Percentiles rank a stretch among this genome's conserved stretches.
Conservation (phyloP, 805 yeast species). For the Wickerhamomyces xylosicus region DNA sequence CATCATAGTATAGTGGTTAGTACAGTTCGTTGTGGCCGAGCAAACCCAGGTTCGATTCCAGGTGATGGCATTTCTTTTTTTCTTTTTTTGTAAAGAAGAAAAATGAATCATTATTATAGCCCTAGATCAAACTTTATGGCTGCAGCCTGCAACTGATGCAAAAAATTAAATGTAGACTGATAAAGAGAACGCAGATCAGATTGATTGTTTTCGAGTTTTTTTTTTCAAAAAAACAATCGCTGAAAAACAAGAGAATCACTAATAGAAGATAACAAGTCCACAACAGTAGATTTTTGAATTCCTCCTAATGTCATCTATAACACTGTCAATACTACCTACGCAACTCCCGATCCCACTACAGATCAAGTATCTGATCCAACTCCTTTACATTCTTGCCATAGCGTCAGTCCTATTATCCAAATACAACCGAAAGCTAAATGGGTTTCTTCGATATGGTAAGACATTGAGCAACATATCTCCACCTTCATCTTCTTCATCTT, state of each 20-base stretch:
- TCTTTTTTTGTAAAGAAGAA: slow-evolving; percentile 3
- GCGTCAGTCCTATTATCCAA: slow-evolving; percentile 23
- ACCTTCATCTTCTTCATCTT: not conserved
- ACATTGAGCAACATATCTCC: slow-evolving; percentile 16
- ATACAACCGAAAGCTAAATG: slow-evolving; percentile 19
- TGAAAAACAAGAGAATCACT: too few species aligned
- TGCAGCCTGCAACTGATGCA: too few species aligned
- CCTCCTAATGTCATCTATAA: not conserved
- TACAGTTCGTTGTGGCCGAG: slow-evolving; percentile 67
- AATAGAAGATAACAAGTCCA: too few species aligned
- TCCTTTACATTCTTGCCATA: slow-evolving; percentile 4
- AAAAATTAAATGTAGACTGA: too few species aligned
- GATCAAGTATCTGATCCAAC: slow-evolving; percentile 17
- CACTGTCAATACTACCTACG: not conserved
- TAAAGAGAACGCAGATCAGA: too few species aligned
- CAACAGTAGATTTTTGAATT: too few species aligned
- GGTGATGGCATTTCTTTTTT: slow-evolving; percentile 45
- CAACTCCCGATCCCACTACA: not conserved
- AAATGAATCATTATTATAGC: too few species aligned
- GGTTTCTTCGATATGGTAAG: slow-evolving; percentile 36
- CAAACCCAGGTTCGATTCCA: slow-evolving; percentile 69
- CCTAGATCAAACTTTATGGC: too few species aligned
- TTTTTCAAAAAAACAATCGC: too few species aligned
- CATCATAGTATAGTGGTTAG: slow-evolving; percentile 55
- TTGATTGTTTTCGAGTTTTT: too few species aligned